Evolutionary conservation across 345 rosid genomes (phyloP).

Genomic region (Hibiscus syriacus): DNA sequence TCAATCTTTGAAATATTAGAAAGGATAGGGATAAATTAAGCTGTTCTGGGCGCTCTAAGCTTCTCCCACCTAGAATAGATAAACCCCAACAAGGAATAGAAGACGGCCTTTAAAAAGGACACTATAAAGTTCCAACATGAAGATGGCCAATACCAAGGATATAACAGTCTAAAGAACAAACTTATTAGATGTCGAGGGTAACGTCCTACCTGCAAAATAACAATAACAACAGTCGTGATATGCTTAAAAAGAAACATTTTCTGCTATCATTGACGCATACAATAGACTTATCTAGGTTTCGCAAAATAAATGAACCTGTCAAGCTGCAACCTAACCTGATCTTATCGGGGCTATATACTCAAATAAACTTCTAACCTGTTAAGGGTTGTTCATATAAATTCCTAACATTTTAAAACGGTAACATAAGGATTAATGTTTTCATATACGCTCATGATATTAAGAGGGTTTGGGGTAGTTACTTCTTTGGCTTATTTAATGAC

Average conservation of each 20-base stretch:
- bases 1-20: neutral
- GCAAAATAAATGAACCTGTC: no score
- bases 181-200: slow-evolving; percentile 97
- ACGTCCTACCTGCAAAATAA: slow-evolving; percentile 66
- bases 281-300: neutral
- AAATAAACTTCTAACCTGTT: no score
- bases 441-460: no score
- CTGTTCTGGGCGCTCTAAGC: slow-evolving; percentile 28
- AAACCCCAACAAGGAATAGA: slow-evolving; percentile 40
- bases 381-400: no score
- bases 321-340: no score
- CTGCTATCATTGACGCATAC: neutral
- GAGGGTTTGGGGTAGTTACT: no score
- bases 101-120: slow-evolving; percentile 57
- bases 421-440: no score
- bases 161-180: slow-evolving; percentile 74
- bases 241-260: neutral
- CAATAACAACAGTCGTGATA: neutral
- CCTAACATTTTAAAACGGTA: no score
- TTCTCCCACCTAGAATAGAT: slow-evolving; percentile 53
- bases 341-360: no score
- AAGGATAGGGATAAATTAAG: slow-evolving; percentile 6
- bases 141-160: slow-evolving; percentile 99
- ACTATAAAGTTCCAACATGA: slow-evolving; percentile 88
- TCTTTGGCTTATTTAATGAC: no score